Base-by-base conservation (phyloP, 352 stramenopile genomes). In the Porosira glacialis region DNA sequence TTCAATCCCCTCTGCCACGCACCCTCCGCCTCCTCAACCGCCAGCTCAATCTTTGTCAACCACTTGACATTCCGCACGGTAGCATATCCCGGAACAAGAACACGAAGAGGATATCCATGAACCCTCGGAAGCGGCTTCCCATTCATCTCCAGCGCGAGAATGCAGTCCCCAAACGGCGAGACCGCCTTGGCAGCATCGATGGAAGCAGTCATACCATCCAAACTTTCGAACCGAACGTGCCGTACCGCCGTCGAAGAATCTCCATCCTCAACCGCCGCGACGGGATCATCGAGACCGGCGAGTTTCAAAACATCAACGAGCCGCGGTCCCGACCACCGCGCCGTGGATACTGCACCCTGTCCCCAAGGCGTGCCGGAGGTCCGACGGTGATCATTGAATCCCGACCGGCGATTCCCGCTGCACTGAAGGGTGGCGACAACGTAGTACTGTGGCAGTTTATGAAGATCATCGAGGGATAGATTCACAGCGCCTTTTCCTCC, bases 131-230 rank as follows among this genome's bases (percentile, higher is more conserved):
- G 71, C 0, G 72, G 65, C 59, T 94, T 78, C 11, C 85, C 96
- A 74, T 99, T 99, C 95, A 99, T 98, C 88, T 98, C 94, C 61
- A 98, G 99, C 2, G 95, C 95, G n/a, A 99, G 71, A 50, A 99
- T 81, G 5, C 97, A 94, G 62, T 99, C 97, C 24, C 96, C 96
- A 48, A 93, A 91, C 11, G 92, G 91, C 75, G 95, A 92, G 3
- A 97, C 66, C 1, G 95, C 96, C 36, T 97, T 99, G 22, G 91
- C 83, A 44, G 97, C 89, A 7, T 69, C 58, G 49, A 92, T 88
- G 0, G 81, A 89, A 19, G 76, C 72, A 36, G 59, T 65, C 70
- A 90, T 83, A 21, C 86, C 86, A 67, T 92, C 86, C 0, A 90
- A 39, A 19, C 55, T 61, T 60, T 85, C 59, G 27, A 89, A 85